Base-by-base conservation (phyloP, 2,329 filamentous ascomycete genomes). In the Diaporthe vexans region DNA sequence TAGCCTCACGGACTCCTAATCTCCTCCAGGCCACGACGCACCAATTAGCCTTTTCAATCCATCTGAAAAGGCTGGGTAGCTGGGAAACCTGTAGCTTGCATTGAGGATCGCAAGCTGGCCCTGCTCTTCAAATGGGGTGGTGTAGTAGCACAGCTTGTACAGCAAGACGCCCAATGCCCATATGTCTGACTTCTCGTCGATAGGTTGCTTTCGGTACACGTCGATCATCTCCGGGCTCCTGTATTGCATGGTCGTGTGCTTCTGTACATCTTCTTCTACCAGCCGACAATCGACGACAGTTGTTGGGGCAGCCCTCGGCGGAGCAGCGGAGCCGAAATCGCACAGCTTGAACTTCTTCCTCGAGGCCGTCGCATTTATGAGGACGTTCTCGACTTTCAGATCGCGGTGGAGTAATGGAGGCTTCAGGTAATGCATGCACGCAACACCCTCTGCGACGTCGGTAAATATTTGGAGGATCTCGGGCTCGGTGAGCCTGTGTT, bases 111-210 rank as follows among this genome's bases (percentile, higher is more conserved):
- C 97, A 86, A 98, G 94, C 85, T 98, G 96, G 35, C 97, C 97
- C 81, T 98, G 95, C 77, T 98, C 96, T 84, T 99, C 97, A 80
- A 99, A 99, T 0, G 97, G 97, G 8, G 97, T 99, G 1, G 97
- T 99, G 84, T 99, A 99, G 84, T 98, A 99, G 86, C 97, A 99
- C 76, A 99, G 88, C 87, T 99, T 99, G 87, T 99, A 99, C 72
- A 99, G 85, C 74, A 99, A 86, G 56, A 99, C 97, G 7, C 97
- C 97, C 76, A 99, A 85, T 0, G 97, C 97, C 97, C 95, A 99
- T 40, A 99, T 98, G 83, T 99, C 97, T 65, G 95, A 97, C 86
- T 99, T 99, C 85, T 99, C 97, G 81, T 99, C 95, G 81, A 99
- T 98, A 0, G 97, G 95, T 79, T 95, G 94, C 83, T 97, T 98